Conservation (phyloP, 495 filamentous ascomycete species). For the Aspergillus diversus region DNA sequence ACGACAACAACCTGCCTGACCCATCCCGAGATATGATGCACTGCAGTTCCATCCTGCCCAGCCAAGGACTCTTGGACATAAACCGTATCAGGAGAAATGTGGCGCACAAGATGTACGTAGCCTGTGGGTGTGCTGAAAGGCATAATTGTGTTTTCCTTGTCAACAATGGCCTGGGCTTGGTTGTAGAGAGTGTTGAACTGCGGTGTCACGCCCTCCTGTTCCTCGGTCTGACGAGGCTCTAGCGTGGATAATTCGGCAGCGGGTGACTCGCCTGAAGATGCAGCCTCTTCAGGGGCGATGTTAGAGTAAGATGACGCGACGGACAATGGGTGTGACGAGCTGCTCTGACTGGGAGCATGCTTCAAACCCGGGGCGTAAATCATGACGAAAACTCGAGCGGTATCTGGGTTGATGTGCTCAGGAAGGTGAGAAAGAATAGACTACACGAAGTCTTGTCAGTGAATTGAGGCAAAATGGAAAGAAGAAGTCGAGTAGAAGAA, state of each 20-base stretch:
- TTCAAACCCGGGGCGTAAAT: slow-evolving; percentile 85
- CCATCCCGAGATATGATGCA: slow-evolving; percentile 79
- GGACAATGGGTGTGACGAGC: slow-evolving; percentile 56
- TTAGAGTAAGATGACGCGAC: slow-evolving; percentile 87
- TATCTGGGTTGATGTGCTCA: slow-evolving; percentile 66
- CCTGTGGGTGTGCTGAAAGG: slow-evolving; percentile 80
- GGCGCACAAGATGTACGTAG: slow-evolving; percentile 80
- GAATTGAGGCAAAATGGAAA: slow-evolving; percentile 2
- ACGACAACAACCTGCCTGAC: slow-evolving; percentile 82
- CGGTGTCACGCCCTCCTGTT: slow-evolving; percentile 45
- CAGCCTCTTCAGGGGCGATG: slow-evolving; percentile 75
- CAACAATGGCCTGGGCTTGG: slow-evolving; percentile 74
- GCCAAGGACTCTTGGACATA: slow-evolving; percentile 82
- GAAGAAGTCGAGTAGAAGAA: background rate
- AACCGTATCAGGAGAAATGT: slow-evolving; percentile 78
- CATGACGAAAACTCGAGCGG: slow-evolving; percentile 76
- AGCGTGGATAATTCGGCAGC: slow-evolving; percentile 55
- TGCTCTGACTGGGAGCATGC: slow-evolving; percentile 52
- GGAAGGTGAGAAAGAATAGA: slow-evolving; percentile 90
- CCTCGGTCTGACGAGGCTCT: slow-evolving; percentile 45
- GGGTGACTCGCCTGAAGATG: slow-evolving; percentile 66
- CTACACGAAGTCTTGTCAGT: slow-evolving; percentile 48
- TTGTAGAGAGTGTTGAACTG: slow-evolving; percentile 76
- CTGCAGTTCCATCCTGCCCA: slow-evolving; percentile 69
- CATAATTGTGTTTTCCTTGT: slow-evolving; percentile 82